Percentiles rank a stretch among this genome's conserved stretches.
Evolutionary conservation across 805 yeast species (phyloP).

Genomic region (Brettanomyces anomalus): DNA sequence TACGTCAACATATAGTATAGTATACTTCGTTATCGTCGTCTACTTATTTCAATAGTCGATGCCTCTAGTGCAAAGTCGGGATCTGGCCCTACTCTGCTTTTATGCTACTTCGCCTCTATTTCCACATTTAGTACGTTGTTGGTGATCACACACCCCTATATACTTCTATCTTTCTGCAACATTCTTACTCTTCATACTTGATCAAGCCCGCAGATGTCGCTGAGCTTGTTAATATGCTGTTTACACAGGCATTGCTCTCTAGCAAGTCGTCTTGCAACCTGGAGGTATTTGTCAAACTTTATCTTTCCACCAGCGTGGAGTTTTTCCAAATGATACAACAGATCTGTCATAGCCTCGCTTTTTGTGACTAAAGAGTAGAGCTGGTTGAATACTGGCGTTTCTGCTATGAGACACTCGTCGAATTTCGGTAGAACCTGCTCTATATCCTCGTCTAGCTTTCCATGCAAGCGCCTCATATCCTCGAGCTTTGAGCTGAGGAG

Average conservation of each 20-base stretch:
- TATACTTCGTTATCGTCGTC: too few species aligned
- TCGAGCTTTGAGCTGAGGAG: conserved; percentile 10
- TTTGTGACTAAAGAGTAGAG: conserved; percentile 54
- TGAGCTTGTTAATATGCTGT: conserved; percentile 33
- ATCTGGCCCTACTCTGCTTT: too few species aligned
- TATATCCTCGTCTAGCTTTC: conserved; percentile 21
- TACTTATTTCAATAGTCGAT: too few species aligned
- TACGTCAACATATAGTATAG: too few species aligned
- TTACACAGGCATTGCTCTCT: conserved; percentile 54
- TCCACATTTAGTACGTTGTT: too few species aligned
- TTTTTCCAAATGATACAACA: conserved; percentile 47
- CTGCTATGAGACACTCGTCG: conserved; percentile 39
- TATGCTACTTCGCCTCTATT: too few species aligned
- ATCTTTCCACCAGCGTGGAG: conserved; percentile 42
- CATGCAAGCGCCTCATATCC: conserved; percentile 6
- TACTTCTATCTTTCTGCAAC: too few species aligned
- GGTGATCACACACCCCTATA: too few species aligned
- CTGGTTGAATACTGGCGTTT: conserved; percentile 49
- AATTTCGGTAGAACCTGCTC: conserved; percentile 23
- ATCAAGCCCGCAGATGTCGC: conserved; percentile 13
- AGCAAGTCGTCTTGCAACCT: conserved; percentile 41
- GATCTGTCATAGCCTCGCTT: conserved; percentile 32
- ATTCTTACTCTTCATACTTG: too few species aligned
- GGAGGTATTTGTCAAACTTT: conserved; percentile 33
- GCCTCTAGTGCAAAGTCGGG: too few species aligned